These are phyloP conservation scores for Bothriochloa decipiens DNA, from an alignment of 176 grass and related monocot species.

Conservation along the genomic window DNA sequence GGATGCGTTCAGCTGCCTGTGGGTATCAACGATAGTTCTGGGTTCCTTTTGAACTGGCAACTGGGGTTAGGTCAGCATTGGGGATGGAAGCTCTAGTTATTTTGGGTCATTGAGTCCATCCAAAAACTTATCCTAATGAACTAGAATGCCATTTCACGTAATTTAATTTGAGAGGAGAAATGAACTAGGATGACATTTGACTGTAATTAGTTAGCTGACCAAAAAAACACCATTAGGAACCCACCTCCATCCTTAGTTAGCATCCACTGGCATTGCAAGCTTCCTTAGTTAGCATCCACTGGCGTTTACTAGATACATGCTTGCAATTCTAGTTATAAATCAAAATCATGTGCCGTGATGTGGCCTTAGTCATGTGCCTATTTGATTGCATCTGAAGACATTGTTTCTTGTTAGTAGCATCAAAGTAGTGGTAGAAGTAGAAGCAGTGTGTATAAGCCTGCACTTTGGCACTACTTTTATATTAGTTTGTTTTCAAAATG, in stretches of 20 bases:
- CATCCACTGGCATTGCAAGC: not conserved
- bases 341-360: not conserved
- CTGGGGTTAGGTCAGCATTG: not conserved
- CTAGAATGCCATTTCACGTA: not conserved
- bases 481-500: not conserved
- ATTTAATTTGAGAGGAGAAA: not conserved
- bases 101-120: not conserved
- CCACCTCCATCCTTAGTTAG: not conserved
- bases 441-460: not conserved
- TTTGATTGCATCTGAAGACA: constrained; percentile 14
- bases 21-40: not conserved
- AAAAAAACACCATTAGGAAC: not conserved
- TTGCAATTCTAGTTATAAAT: constrained; percentile 13
- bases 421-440: not conserved
- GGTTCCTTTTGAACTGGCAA: not conserved
- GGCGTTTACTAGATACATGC: not conserved
- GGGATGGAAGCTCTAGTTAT: not conserved
- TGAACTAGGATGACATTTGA: not conserved
- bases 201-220: not conserved
- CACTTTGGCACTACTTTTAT: not conserved
- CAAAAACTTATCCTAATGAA: not conserved
- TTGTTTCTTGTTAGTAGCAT: not conserved
- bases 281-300: not conserved
- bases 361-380: not conserved
- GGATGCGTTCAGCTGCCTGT: constrained; percentile 16